Conservation (phyloP, 305 asterid species). For the Striga hermonthica region DNA sequence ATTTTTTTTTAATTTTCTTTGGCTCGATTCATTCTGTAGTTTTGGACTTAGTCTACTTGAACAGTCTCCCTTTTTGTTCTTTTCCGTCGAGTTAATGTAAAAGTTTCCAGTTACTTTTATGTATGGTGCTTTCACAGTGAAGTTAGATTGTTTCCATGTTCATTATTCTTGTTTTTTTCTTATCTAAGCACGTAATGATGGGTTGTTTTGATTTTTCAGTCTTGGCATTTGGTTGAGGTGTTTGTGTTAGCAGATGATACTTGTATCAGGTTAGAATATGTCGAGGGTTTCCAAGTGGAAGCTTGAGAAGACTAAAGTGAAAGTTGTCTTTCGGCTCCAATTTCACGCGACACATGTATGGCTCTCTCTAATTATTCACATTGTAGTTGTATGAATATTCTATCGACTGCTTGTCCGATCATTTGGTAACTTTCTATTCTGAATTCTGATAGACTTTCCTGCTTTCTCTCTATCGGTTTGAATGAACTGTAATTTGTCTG, state of each 20-base stretch:
- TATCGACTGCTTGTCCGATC: no score
- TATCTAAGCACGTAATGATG: constrained; percentile 11
- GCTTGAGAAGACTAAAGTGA: constrained; percentile 94
- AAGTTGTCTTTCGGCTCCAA: constrained; percentile 98
- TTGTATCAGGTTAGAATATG: constrained; percentile 56
- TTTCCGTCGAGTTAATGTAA: constrained; percentile 1
- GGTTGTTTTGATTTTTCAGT: constrained; percentile 28
- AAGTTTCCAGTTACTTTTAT: constrained; percentile 13
- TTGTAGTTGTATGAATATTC: constrained; percentile 6
- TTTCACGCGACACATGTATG: constrained; percentile 97
- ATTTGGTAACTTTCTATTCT: not conserved
- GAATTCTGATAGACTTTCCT: no score
- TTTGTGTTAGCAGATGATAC: constrained; percentile 39
- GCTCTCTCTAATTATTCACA: constrained; percentile 19
- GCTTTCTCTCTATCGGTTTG: constrained; percentile 1
- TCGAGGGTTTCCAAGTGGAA: constrained; percentile 93
- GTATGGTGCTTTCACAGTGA: not conserved
- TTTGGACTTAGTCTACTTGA: constrained; percentile 17
- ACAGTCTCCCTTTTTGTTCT: constrained; percentile 4
- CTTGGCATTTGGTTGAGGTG: constrained; percentile 25
- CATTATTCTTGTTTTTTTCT: not conserved
- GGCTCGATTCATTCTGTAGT: constrained; percentile 15
- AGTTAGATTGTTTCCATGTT: constrained; percentile 2
- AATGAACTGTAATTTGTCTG: not conserved
- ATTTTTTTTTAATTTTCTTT: constrained; percentile 19